Evolutionary conservation across 768 basidiomycete genomes (phyloP).

Genomic region (Leccinum sublutescens): DNA sequence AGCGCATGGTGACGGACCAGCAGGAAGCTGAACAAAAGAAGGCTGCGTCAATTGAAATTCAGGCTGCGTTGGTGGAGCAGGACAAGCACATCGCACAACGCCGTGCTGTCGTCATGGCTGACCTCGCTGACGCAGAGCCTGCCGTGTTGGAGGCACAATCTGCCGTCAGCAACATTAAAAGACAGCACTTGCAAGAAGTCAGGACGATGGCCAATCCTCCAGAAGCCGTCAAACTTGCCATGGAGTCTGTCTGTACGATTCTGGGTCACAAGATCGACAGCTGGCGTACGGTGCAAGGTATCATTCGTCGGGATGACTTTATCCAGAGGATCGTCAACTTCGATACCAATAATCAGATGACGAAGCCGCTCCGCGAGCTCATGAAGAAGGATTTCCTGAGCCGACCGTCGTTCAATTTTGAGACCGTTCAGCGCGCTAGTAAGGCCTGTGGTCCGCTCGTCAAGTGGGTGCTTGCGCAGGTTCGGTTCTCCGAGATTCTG

Average conservation of each 20-base stretch:
- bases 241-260: conserved; percentile 97
- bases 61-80: conserved; percentile 89
- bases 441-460: conserved; percentile 97
- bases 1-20: conserved; percentile 97
- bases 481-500: conserved; percentile 93
- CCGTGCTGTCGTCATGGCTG: conserved; percentile 84
- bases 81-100: conserved; percentile 88
- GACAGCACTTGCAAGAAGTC: conserved; percentile 94
- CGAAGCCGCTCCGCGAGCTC: conserved; percentile 78
- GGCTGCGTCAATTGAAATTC: conserved; percentile 92
- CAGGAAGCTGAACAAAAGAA: conserved; percentile 99
- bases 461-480: conserved; percentile 98
- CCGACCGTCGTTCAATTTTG: conserved; percentile 89
- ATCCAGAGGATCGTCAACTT: conserved; percentile 95
- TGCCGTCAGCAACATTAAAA: conserved; percentile 97
- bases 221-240: conserved; percentile 94
- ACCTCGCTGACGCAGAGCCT: conserved; percentile 96
- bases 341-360: conserved; percentile 89
- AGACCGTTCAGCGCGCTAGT: conserved; percentile 91
- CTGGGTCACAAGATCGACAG: conserved; percentile 96
- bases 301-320: conserved; percentile 96
- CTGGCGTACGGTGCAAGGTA: conserved; percentile 94
- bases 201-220: conserved; percentile 98
- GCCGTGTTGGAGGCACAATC: conserved; percentile 93
- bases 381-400: conserved; percentile 95